Conservation (phyloP, 2,329 filamentous ascomycete species). For the Ampelomyces quisqualis region DNA sequence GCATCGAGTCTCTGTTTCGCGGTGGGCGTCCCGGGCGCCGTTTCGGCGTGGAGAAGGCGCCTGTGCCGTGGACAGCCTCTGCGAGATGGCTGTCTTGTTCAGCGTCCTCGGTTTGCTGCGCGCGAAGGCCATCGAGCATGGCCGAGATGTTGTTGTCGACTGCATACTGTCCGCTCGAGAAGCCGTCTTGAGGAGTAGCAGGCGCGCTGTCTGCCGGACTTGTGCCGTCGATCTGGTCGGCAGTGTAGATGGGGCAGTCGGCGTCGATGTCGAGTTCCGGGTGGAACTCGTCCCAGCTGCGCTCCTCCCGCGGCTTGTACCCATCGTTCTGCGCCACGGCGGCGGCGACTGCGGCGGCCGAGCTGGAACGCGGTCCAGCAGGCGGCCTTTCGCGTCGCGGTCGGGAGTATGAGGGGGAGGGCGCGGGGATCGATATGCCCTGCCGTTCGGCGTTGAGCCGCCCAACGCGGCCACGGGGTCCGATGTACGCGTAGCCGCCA, state of each 20-base stretch:
- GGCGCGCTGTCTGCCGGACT: constrained; percentile 51
- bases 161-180: constrained; percentile 32
- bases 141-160: constrained; percentile 40
- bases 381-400: constrained; percentile 44
- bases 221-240: constrained; percentile 81
- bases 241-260: constrained; percentile 73
- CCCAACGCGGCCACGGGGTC: constrained; percentile 56
- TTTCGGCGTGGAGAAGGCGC: constrained; percentile 44
- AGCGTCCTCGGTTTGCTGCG: constrained; percentile 33
- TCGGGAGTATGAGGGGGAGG: constrained; percentile 48
- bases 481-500: constrained; percentile 53
- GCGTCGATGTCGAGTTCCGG: constrained; percentile 88
- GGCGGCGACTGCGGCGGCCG: constrained; percentile 83
- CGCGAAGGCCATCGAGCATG: constrained; percentile 38
- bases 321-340: constrained; percentile 89
- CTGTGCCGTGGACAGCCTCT: constrained; percentile 17
- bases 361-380: constrained; percentile 71
- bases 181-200: constrained; percentile 42
- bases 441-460: constrained; percentile 51
- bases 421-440: constrained; percentile 47
- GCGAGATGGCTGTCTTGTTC: constrained; percentile 16
- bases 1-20: constrained; percentile 62
- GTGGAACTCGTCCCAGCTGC: constrained; percentile 97
- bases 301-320: constrained; percentile 95
- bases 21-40: constrained; percentile 66